These are phyloP conservation scores for Zymoseptoria passerinii DNA, from an alignment of 2,329 filamentous ascomycete genomes.

Conservation along the genomic window DNA sequence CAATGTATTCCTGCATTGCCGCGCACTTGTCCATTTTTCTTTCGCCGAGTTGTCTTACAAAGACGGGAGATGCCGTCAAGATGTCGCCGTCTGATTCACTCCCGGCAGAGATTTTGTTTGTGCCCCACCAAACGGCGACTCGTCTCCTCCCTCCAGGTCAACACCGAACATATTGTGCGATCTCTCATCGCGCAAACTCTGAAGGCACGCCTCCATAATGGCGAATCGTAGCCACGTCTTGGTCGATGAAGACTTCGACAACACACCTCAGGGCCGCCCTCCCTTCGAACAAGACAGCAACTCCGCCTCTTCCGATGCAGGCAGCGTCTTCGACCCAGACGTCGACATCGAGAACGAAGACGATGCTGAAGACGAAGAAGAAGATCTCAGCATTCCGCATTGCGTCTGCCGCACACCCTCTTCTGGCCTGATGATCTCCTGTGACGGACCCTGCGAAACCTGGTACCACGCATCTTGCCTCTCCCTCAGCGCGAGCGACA, in stretches of 20 bases:
- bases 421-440: constrained; percentile 95
- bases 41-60: background rate
- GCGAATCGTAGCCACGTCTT: no score
- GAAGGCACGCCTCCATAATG: no score
- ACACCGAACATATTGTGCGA: background rate
- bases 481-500: constrained; percentile 46
- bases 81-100: background rate
- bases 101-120: background rate
- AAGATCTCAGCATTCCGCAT: constrained; percentile 46
- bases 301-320: no score
- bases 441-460: constrained; percentile 79
- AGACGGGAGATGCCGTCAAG: background rate
- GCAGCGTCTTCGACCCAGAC: no score
- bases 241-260: no score
- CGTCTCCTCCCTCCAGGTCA: background rate
- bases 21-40: background rate
- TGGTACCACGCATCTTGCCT: constrained; percentile 94
- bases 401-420: constrained; percentile 83
- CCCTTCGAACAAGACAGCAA: no score
- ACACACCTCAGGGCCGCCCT: no score
- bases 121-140: background rate
- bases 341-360: constrained; percentile 17
- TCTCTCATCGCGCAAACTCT: background rate
- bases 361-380: constrained; percentile 48
- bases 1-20: background rate